Base-by-base conservation (phyloP, 805 yeast species). In the Wickerhamiella galacta region DNA sequence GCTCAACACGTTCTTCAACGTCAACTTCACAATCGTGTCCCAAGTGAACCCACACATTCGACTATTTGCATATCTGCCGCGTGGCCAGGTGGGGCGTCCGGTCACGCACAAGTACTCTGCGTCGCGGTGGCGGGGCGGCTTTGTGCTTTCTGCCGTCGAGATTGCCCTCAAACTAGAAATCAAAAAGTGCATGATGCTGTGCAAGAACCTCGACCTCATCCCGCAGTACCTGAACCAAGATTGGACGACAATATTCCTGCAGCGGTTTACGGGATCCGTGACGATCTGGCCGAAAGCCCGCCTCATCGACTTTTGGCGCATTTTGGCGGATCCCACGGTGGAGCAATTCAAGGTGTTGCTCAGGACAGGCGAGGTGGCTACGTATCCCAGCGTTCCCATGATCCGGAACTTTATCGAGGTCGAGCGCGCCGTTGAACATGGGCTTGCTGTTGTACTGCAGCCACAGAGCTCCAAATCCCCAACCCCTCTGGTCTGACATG, bases 21-120 rank as follows among this genome's bases (percentile, higher is more conserved):
- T 74, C 22, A 77, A 71, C 48, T 79, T 75, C 49, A 64, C 81
- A 6, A 62, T 78, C 25, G 90, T 79, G 14, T 72, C 82, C 14
- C 92, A 78, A 55, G 87, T 78, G 6, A 78, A 79, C 49, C 90
- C 92, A 1, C 92, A 78, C 50, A 75, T 78, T 20, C 66, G 77
- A 29, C 57, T 79, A 15, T 78, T 79, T 54, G 75, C 73, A 45
- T 78, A 68, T 48, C 77, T 82, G 6, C 82, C 87, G 16, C 66
- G 74, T 43, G 92, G 92, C 1, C 72, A 80, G 2, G 78, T 78
- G 12, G 92, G 92, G 0, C 60, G 75, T 36, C 92, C 92, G 0
- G 80, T 79, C 16, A 64, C 76, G 1, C 60, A 73, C 37, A 55
- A 68, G 10, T 43, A 39, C 33, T 62, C 63, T 32, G 64, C 76